Evolutionary conservation across 192 early-diverging fungal species (phyloP).

Genomic region (Coemansia furcata): DNA sequence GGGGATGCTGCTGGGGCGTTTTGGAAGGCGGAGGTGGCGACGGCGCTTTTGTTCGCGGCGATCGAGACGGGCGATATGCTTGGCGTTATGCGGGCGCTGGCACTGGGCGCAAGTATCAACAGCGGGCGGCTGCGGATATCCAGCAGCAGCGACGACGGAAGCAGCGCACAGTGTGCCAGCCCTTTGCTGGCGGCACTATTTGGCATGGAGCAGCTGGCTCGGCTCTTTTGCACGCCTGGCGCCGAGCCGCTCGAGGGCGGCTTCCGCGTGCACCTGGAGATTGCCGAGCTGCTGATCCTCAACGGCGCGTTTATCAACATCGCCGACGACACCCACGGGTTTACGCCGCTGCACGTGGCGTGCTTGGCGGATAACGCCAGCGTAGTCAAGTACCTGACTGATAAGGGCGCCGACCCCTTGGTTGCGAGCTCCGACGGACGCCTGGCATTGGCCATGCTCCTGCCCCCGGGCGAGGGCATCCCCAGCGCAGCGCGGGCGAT

Average conservation of each 20-base stretch:
- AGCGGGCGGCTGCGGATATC: background rate
- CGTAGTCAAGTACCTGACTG: slow-evolving; percentile 22
- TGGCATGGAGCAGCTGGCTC: background rate
- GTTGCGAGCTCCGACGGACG: background rate
- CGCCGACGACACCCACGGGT: slow-evolving; percentile 10
- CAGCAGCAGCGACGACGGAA: background rate
- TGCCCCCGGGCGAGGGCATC: background rate
- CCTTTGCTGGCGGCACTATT: slow-evolving; percentile 38
- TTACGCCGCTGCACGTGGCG: slow-evolving; percentile 31
- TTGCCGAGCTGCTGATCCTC: slow-evolving; percentile 46
- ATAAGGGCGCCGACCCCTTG: slow-evolving; percentile 44
- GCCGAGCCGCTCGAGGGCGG: background rate
- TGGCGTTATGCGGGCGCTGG: slow-evolving; percentile 60
- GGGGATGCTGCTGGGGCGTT: background rate
- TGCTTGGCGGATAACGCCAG: slow-evolving; percentile 12
- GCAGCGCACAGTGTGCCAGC: background rate
- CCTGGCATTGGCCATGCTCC: slow-evolving; percentile 4
- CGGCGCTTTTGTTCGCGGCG: slow-evolving; percentile 39
- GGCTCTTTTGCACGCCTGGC: background rate
- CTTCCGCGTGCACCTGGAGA: slow-evolving; percentile 19
- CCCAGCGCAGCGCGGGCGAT: slow-evolving; percentile 1
- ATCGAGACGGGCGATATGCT: slow-evolving; percentile 48
- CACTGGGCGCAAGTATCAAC: slow-evolving; percentile 72
- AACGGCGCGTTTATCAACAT: slow-evolving; percentile 32
- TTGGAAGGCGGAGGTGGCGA: slow-evolving; percentile 13